phyloP scores from a whole-genome alignment of 306 rosid species.

The Prunus mira region DNA sequence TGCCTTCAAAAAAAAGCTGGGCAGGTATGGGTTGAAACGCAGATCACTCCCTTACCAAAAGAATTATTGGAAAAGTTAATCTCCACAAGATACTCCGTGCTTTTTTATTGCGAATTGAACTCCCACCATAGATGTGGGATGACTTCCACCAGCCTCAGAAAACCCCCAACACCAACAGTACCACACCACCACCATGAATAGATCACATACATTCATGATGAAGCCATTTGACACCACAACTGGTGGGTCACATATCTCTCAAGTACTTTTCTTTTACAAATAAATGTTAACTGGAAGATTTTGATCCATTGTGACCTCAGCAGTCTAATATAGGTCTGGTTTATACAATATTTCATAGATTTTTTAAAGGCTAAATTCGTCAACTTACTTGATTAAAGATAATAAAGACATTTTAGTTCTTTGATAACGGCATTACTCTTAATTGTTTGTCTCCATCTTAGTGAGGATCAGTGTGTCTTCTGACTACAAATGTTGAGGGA shows the following conservation, averaged over 20 bases:
- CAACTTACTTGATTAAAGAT: neutral
- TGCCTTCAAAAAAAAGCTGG: neutral
- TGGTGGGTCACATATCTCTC: neutral
- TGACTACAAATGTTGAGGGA: neutral
- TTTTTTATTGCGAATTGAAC: neutral
- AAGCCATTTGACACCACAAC: constrained; percentile 1
- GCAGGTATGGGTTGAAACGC: neutral
- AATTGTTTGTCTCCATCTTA: neutral
- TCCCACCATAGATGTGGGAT: neutral
- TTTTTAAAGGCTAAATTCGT: neutral
- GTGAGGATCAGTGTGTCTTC: neutral
- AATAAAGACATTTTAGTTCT: neutral
- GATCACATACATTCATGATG: neutral
- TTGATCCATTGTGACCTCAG: neutral
- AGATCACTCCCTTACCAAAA: neutral
- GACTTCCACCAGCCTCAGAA: neutral
- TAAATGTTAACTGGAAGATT: neutral
- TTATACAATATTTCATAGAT: neutral
- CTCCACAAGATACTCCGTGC: neutral
- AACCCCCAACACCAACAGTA: neutral
- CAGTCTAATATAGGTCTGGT: neutral
- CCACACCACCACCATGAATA: neutral
- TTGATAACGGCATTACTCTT: neutral
- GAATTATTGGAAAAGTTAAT: neutral
- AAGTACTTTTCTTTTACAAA: neutral